Conservation (phyloP, 2,329 filamentous ascomycete species). For the Sporothrix curviconia region DNA sequence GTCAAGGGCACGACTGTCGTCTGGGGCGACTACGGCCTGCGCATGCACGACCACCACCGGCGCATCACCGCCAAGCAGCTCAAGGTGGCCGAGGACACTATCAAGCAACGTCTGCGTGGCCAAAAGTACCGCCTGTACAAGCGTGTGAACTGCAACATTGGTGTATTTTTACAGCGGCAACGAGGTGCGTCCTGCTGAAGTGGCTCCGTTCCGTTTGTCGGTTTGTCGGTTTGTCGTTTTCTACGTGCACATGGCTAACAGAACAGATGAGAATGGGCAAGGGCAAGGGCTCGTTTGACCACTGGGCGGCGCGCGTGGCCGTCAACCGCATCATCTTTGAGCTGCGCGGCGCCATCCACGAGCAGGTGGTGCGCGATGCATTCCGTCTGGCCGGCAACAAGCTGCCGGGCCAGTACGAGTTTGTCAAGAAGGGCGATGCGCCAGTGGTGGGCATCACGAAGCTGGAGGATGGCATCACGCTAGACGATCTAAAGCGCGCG, state of each 20-base stretch:
- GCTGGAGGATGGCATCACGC: constrained; percentile 69
- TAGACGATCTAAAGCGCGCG: constrained; percentile 77
- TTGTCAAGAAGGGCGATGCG: constrained; percentile 86
- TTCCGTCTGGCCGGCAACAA: constrained; percentile 93
- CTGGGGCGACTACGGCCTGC: constrained; percentile 92
- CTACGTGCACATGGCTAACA: constrained; percentile 5
- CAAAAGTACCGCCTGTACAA: constrained; percentile 91
- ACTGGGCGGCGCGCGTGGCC: constrained; percentile 85
- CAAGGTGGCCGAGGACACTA: constrained; percentile 88
- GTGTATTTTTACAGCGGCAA: constrained; percentile 94
- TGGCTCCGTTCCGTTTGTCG: no score
- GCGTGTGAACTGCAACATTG: constrained; percentile 83
- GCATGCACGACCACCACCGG: constrained; percentile 89
- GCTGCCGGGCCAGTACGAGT: constrained; percentile 84
- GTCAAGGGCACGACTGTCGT: constrained; percentile 89
- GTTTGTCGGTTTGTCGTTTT: background rate
- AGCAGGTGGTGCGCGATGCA: constrained; percentile 88
- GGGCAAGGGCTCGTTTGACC: constrained; percentile 94
- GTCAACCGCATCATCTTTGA: constrained; percentile 92
- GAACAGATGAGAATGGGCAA: constrained; percentile 92
- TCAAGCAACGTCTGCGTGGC: constrained; percentile 79
- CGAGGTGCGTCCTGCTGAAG: constrained; percentile 50
- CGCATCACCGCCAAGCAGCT: constrained; percentile 81
- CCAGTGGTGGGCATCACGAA: constrained; percentile 91
- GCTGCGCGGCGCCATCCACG: constrained; percentile 84